Evolutionary conservation across 495 filamentous ascomycete genomes (phyloP).

Genomic region (Parachaetomium inaequale): DNA sequence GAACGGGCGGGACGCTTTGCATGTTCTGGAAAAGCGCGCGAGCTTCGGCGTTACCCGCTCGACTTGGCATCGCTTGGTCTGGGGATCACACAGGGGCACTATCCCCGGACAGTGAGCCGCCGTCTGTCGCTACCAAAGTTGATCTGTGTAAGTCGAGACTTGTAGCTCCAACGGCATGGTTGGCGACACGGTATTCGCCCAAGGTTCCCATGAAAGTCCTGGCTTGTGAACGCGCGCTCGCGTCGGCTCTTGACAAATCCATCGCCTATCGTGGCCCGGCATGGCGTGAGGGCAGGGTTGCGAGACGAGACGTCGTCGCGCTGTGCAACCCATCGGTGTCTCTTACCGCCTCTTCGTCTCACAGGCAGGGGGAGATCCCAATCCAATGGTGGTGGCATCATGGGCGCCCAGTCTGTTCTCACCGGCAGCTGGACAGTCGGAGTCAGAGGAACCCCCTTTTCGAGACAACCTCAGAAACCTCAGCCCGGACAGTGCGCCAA

Average conservation of each 20-base stretch:
- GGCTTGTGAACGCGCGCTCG: background rate
- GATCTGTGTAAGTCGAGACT: background rate
- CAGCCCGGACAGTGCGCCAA: background rate
- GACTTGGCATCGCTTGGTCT: background rate
- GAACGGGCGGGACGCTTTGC: background rate
- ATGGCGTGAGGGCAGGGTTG: background rate
- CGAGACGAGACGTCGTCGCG: background rate
- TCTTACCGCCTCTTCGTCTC: constrained; percentile 28
- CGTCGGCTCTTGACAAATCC: background rate
- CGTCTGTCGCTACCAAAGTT: background rate
- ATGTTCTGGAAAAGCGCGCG: background rate
- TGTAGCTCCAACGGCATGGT: background rate
- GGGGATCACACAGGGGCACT: background rate
- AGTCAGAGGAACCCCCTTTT: background rate
- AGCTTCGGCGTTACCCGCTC: background rate
- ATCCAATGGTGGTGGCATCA: constrained; percentile 22
- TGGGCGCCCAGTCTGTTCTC: constrained; percentile 20
- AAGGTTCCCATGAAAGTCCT: background rate
- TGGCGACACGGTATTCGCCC: background rate
- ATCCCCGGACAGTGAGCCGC: background rate
- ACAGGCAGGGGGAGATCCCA: background rate
- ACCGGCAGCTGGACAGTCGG: constrained; percentile 13
- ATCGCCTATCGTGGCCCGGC: background rate
- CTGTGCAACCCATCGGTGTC: constrained; percentile 15
- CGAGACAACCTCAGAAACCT: no score